Evolutionary conservation across 2,329 filamentous ascomycete species (phyloP), one percentile per base, ranked within the genome.

Genomic region (Apiospora koreana): DNA sequence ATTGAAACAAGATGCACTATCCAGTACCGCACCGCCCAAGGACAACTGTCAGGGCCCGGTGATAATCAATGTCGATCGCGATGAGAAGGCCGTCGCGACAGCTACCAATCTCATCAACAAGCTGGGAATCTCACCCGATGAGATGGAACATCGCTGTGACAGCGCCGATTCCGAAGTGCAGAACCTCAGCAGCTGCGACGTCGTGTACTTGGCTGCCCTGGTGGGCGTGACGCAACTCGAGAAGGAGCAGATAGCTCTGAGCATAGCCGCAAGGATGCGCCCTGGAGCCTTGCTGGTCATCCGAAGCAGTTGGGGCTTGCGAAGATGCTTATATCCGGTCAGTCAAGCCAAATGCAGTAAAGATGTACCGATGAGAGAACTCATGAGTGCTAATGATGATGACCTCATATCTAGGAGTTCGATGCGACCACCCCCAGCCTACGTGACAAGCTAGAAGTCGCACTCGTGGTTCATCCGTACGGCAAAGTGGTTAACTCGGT

Each of bases 401-500:
- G 12, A 43, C 54, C 21, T 10, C 5, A 3, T n/a, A 62, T 21
- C 4, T 38, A 77, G 77, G 80, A 83, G 76, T 80, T 84, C 42
- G 78, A 85, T 25, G 77, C 83, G 10, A 77, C 82, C 0, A 80
- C 78, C 0, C 71, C 77, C 25, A 76, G 76, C 2, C 66, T 78
- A 46, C 69, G 73, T 3, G 76, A 79, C 1, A 73, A 85, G 23
- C 23, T 71, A 18, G 81, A 86, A 67, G 75, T 83, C 0, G 77
- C 83, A 28, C 75, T 82, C 0, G 82, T 83, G 8, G 79, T 86
- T 46, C 84, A 87, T 74, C 86, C 86, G 1, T 85, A 83, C 74
- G 83, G 81, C 1, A 77, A 83, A 65, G 82, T 87, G 2, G 84
- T 88, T 3, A 87, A 88, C 72, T 86, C 84, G 8, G 81, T 86